Evolutionary conservation across 2,329 filamentous ascomycete genomes (phyloP).

Genomic region (Sclerotinia subarctica): DNA sequence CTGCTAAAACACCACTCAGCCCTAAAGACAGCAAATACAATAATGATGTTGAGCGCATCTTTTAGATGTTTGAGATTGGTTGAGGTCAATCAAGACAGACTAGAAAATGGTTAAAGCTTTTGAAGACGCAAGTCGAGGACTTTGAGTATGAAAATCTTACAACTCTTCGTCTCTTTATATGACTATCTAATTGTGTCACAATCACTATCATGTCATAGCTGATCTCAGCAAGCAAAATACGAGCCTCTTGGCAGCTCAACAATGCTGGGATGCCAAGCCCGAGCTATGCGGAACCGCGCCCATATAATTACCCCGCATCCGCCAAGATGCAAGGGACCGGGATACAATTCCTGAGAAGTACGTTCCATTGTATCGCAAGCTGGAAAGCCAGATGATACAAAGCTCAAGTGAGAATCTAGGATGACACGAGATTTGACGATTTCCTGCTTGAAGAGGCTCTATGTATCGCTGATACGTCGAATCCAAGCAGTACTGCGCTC

Average conservation of each 20-base stretch:
- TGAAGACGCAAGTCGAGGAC: not conserved
- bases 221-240: slow-evolving; percentile 14
- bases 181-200: not conserved
- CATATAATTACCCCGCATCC: slow-evolving; percentile 14
- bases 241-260: slow-evolving; percentile 18
- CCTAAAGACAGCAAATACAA: slow-evolving; percentile 14
- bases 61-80: not conserved
- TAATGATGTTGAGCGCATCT: slow-evolving; percentile 8
- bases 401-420: not conserved
- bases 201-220: slow-evolving; percentile 3
- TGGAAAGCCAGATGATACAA: not conserved
- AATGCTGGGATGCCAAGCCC: slow-evolving; percentile 14
- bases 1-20: slow-evolving; percentile 12
- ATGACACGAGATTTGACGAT: not conserved
- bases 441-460: slow-evolving; percentile 1
- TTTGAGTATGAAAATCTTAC: not conserved
- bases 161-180: not conserved
- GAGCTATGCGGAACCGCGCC: slow-evolving; percentile 4
- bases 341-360: not conserved
- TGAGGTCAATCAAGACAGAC: not conserved
- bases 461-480: not conserved
- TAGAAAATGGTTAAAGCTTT: not conserved
- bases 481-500: not conserved
- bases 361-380: slow-evolving; percentile 13
- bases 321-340: slow-evolving; percentile 11